Conservation (phyloP, 441 rosid genomes). For the Populus hybrid region DNA sequence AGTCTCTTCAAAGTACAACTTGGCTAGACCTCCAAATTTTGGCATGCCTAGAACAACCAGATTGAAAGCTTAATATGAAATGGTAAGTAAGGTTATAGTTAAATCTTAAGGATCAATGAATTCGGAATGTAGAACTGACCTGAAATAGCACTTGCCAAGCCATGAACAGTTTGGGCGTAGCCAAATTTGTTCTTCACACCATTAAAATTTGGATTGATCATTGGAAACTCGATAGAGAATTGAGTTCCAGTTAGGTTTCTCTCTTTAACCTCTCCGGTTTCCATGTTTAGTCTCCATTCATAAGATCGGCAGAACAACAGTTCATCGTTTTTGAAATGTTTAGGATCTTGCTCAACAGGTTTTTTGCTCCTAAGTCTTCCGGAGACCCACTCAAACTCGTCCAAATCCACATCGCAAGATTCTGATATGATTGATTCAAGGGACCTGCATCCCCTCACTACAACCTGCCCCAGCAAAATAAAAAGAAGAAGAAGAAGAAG, state of each 20-base stretch:
- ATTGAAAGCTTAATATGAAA: not conserved
- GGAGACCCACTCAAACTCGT: not conserved
- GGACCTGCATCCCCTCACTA: constrained; percentile 44
- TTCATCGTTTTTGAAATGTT: not conserved
- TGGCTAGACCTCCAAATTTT: constrained; percentile 33
- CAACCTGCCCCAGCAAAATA: constrained; percentile 22
- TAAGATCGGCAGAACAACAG: constrained; percentile 23
- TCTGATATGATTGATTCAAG: constrained; percentile 30
- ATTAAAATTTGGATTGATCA: constrained; percentile 7
- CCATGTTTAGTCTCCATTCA: constrained; percentile 46
- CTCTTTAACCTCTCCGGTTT: constrained; percentile 38
- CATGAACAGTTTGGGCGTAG: constrained; percentile 4
- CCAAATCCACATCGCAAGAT: constrained; percentile 11
- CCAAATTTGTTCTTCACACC: not conserved
- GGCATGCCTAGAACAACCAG: constrained; percentile 20
- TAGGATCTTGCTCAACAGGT: not conserved
- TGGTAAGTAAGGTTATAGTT: not conserved
- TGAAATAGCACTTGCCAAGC: not conserved
- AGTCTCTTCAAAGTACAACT: constrained; percentile 28
- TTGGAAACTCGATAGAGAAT: constrained; percentile 41
- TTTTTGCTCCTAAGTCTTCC: too few relatives aligned
- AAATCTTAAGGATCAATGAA: not conserved
- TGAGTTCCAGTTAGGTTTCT: constrained; percentile 23
- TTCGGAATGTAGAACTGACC: not conserved
- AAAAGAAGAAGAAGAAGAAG: fast-evolving